Evolutionary conservation across 768 basidiomycete species (phyloP).

Genomic region (Trametes elegans): DNA sequence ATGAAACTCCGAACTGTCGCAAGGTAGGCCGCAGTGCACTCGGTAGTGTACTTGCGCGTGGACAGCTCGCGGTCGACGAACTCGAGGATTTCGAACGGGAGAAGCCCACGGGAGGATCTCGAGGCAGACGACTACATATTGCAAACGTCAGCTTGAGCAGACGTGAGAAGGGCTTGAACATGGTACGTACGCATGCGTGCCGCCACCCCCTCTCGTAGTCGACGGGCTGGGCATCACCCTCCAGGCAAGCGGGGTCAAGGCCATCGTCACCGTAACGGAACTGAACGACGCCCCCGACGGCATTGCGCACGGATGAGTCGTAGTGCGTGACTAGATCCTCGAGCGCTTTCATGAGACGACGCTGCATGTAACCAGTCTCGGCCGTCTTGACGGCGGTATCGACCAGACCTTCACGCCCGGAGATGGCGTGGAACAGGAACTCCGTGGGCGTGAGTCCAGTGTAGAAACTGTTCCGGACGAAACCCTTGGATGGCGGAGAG

Average conservation of each 20-base stretch:
- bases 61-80: slow-evolving; percentile 65
- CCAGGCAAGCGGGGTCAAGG: slow-evolving; percentile 92
- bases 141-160: not conserved
- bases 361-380: slow-evolving; percentile 99
- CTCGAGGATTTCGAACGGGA: slow-evolving; percentile 85
- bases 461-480: slow-evolving; percentile 97
- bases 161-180: not conserved
- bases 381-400: slow-evolving; percentile 99
- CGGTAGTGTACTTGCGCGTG: slow-evolving; percentile 55
- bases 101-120: slow-evolving; percentile 57
- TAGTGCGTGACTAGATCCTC: slow-evolving; percentile 97
- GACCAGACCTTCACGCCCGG: slow-evolving; percentile 96
- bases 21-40: slow-evolving; percentile 72
- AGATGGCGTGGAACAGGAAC: slow-evolving; percentile 98
- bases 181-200: slow-evolving; percentile 68
- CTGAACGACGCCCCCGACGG: slow-evolving; percentile 92
- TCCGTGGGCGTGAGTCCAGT: slow-evolving; percentile 90
- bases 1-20: slow-evolving; percentile 72
- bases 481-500: slow-evolving; percentile 96
- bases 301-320: slow-evolving; percentile 93
- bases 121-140: slow-evolving; percentile 70
- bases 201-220: slow-evolving; percentile 86
- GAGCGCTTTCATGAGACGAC: slow-evolving; percentile 97
- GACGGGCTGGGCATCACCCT: slow-evolving; percentile 92
- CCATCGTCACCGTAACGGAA: slow-evolving; percentile 98